Evolutionary conservation across 108 stramenopile species (phyloP).

Genomic region (Tribonema minus): DNA sequence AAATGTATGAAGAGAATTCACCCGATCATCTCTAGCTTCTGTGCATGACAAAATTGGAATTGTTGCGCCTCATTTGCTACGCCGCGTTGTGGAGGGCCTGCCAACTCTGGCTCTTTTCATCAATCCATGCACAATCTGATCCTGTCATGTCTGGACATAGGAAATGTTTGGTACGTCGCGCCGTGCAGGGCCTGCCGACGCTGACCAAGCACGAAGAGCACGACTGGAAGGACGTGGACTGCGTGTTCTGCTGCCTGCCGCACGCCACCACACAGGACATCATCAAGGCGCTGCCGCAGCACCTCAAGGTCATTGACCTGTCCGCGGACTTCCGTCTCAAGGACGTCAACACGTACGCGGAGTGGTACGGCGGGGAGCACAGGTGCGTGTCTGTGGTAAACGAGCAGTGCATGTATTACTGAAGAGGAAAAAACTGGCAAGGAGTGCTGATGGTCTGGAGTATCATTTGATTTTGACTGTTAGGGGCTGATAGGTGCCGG

Average conservation of each 20-base stretch:
- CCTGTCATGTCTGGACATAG: not conserved
- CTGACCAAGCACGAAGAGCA: slow-evolving; percentile 47
- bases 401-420: too few relatives aligned
- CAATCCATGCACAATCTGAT: not conserved
- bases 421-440: too few relatives aligned
- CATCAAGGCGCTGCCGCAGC: slow-evolving; percentile 36
- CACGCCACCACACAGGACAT: slow-evolving; percentile 57
- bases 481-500: too few relatives aligned
- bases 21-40: too few relatives aligned
- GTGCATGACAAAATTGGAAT: too few relatives aligned
- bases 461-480: too few relatives aligned
- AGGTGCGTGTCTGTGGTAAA: too few relatives aligned
- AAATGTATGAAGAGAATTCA: too few relatives aligned
- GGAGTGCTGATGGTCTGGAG: too few relatives aligned
- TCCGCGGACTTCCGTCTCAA: slow-evolving; percentile 52
- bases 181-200: slow-evolving; percentile 27
- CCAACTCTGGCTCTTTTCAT: not conserved
- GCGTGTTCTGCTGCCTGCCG: slow-evolving; percentile 56
- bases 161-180: not conserved
- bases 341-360: slow-evolving; percentile 38
- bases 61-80: not conserved
- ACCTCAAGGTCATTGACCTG: slow-evolving; percentile 52
- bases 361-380: slow-evolving; percentile 56
- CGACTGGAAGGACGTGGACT: slow-evolving; percentile 52
- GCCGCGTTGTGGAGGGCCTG: not conserved